phyloP scores from a whole-genome alignment of 2,329 filamentous ascomycete genomes.

The Gaeumannomyces tritici region DNA sequence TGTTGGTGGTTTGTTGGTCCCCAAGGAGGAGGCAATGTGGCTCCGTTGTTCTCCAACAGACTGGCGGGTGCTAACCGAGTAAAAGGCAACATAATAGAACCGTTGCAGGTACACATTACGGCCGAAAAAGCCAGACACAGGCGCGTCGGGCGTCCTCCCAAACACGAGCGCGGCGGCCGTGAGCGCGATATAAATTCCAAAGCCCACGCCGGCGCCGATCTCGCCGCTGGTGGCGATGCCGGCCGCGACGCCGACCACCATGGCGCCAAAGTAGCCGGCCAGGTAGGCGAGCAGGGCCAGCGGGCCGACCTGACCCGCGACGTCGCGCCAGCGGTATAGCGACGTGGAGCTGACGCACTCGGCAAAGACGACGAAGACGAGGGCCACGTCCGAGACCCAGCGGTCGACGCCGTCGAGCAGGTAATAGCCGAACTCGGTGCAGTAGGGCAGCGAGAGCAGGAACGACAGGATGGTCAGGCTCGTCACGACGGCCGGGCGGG shows the following conservation, averaged over 20 bases:
- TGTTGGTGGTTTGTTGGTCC: too few species aligned
- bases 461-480: slow-evolving; percentile 37
- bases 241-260: slow-evolving; percentile 34
- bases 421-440: slow-evolving; percentile 47
- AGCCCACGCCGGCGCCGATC: slow-evolving; percentile 36
- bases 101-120: slow-evolving; percentile 24
- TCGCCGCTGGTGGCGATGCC: slow-evolving; percentile 1
- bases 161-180: slow-evolving; percentile 27
- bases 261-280: slow-evolving; percentile 40
- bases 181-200: slow-evolving; percentile 38
- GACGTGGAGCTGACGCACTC: slow-evolving; percentile 42
- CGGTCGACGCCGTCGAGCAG: slow-evolving; percentile 43
- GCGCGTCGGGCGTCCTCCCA: slow-evolving; percentile 29
- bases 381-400: slow-evolving; percentile 44
- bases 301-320: slow-evolving; percentile 32
- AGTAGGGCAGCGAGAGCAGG: slow-evolving; percentile 44
- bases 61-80: slow-evolving; percentile 36
- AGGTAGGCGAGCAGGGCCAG: slow-evolving; percentile 35
- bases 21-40: too few species aligned
- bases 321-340: slow-evolving; percentile 40
- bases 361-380: slow-evolving; percentile 45
- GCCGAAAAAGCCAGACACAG: slow-evolving; percentile 31
- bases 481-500: slow-evolving; percentile 38
- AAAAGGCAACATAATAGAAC: slow-evolving; percentile 45
- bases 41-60: too few species aligned